These are phyloP conservation scores for Trifolium fragiferum DNA, from an alignment of 306 rosid species.

Conservation along the genomic window DNA sequence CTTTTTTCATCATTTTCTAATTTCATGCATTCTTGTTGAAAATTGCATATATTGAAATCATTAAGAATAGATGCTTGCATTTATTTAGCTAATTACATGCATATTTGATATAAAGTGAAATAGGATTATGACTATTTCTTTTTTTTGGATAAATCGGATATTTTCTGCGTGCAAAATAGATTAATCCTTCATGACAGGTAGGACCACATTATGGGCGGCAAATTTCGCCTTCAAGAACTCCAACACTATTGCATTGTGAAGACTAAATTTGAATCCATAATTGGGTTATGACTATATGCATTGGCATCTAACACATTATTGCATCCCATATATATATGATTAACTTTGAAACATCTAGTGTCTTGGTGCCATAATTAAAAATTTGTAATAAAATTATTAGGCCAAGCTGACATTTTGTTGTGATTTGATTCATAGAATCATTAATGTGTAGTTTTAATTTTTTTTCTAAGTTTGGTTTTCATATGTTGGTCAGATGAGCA, in stretches of 20 bases:
- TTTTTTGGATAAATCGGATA: background rate
- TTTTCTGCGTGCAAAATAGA: background rate
- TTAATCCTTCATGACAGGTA: background rate
- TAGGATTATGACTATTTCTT: too few species aligned
- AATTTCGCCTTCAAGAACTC: background rate
- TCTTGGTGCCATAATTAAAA: background rate
- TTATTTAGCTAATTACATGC: conserved; percentile 15
- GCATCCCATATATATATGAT: background rate
- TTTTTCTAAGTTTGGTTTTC: conserved; percentile 11
- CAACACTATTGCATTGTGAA: background rate
- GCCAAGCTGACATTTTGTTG: background rate
- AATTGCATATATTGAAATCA: conserved; percentile 6
- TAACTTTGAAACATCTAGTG: background rate
- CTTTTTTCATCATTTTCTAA: too few species aligned
- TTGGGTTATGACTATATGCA: background rate
- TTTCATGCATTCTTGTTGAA: background rate
- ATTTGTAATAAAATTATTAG: background rate
- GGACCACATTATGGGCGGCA: background rate
- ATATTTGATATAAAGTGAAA: background rate
- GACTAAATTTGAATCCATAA: background rate
- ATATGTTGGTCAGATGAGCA: conserved; percentile 70
- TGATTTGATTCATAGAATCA: background rate
- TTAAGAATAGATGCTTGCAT: background rate
- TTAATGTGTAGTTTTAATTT: background rate
- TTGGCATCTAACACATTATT: conserved; percentile 12